A percentile compares a stretch with the other conserved stretches of the same genome.
Evolutionary conservation across 805 yeast genomes (phyloP).

Genomic region (Saturnispora quitensis): DNA sequence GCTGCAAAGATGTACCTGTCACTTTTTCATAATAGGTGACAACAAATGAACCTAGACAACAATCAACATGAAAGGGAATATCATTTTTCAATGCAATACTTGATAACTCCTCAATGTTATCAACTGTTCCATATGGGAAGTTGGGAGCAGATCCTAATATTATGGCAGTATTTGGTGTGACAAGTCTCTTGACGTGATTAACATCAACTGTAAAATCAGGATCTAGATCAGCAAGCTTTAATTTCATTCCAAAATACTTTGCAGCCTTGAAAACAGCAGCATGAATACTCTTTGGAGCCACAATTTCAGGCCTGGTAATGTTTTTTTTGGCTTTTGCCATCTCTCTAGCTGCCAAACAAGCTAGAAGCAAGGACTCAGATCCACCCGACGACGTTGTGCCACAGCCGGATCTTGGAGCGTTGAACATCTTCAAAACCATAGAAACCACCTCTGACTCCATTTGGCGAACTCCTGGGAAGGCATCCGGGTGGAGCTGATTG

Average conservation of each 20-base stretch:
- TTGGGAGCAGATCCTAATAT: slow-evolving; percentile 94
- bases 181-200: slow-evolving; percentile 48
- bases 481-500: slow-evolving; percentile 94
- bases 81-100: slow-evolving; percentile 50
- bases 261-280: slow-evolving; percentile 95
- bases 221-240: slow-evolving; percentile 73
- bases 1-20: slow-evolving; percentile 29
- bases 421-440: slow-evolving; percentile 74
- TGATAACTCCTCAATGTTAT: slow-evolving; percentile 71
- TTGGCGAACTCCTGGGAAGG: slow-evolving; percentile 90
- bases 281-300: slow-evolving; percentile 85
- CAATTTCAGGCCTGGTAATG: slow-evolving; percentile 68
- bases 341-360: slow-evolving; percentile 84
- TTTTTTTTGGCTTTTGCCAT: slow-evolving; percentile 52
- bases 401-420: slow-evolving; percentile 65
- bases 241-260: slow-evolving; percentile 76
- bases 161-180: slow-evolving; percentile 73
- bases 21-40: slow-evolving; percentile 62
- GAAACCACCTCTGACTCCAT: slow-evolving; percentile 94
- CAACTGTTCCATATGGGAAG: slow-evolving; percentile 93
- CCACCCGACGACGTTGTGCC: slow-evolving; percentile 94
- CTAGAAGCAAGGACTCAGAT: slow-evolving; percentile 80
- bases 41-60: slow-evolving; percentile 89
- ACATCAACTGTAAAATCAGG: slow-evolving; percentile 59
- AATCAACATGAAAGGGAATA: slow-evolving; percentile 93